phyloP scores from a whole-genome alignment of 768 basidiomycete species.

The Rhodotorula taiwanensis region DNA sequence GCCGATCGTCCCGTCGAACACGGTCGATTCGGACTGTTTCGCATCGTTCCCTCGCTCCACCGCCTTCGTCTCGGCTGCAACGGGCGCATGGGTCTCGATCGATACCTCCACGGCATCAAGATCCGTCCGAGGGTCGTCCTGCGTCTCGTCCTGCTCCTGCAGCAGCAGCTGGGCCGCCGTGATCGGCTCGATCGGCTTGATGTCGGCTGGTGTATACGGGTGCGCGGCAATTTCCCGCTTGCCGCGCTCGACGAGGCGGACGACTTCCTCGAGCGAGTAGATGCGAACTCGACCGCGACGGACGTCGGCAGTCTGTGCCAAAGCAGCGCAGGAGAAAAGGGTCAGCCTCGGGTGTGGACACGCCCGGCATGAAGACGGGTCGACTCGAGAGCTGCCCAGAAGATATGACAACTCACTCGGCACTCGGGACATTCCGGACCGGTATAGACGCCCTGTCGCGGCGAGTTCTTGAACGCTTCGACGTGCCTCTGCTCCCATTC shows the following conservation, averaged over 20 bases:
- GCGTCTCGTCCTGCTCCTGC: not conserved
- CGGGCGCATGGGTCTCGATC: not conserved
- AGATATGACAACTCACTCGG: too few species aligned
- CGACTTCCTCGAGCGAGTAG: slow-evolving; percentile 10
- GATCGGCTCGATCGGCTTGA: not conserved
- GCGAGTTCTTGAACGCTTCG: slow-evolving; percentile 13
- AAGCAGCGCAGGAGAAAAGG: not conserved
- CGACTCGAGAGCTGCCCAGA: too few species aligned
- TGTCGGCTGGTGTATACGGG: slow-evolving; percentile 8
- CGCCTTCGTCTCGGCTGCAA: too few species aligned
- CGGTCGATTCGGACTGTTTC: too few species aligned
- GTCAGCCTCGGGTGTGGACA: too few species aligned
- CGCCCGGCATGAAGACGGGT: too few species aligned
- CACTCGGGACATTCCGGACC: slow-evolving; percentile 29
- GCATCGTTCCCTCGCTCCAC: too few species aligned
- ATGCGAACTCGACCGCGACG: slow-evolving; percentile 19
- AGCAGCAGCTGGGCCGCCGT: not conserved
- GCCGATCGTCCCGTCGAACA: too few species aligned
- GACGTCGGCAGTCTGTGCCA: slow-evolving; percentile 4
- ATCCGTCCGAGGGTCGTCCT: not conserved
- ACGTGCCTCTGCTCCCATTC: slow-evolving; percentile 13
- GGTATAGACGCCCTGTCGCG: slow-evolving; percentile 4
- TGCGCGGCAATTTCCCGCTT: slow-evolving; percentile 11
- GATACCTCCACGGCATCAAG: not conserved
- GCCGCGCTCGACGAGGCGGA: slow-evolving; percentile 22